Base-by-base conservation (phyloP, 257 asterid species). In the Fraxinus excelsior region DNA sequence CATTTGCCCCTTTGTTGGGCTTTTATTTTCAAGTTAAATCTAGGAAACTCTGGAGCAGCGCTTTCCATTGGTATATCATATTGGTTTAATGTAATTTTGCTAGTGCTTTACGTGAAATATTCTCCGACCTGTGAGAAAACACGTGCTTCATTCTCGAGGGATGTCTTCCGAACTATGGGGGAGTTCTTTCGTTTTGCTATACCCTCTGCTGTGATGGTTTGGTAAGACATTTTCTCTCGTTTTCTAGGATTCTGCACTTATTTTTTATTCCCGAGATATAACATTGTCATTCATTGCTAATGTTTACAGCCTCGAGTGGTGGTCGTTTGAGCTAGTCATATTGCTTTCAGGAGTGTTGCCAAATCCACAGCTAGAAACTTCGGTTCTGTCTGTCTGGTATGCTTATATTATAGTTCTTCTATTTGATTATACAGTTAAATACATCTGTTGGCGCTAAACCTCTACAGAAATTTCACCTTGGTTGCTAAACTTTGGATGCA, bases 121-220 rank as follows among this genome's bases (percentile, higher is more conserved):
- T 94, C 99, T 3, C 42, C 89, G 0, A 67, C 91, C 37, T 91
- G 98, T 42, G 51, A 78, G 16, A 76, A 77, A 25, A 87, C 96
- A 2, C 81, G 82, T 2, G 75, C 75, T 28, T 19, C 85, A 2
- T 80, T 82, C 35, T 88, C 90, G 0, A 66, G 16, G 18, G 97
- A 90, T 2, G 92, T 80, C 56, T 81, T 90, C 53, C 70, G 32
- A 1, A 77, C 85, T 13, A 31, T 85, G 38, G 80, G 82, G 80
- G 95, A 94, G 70, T 92, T 94, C 85, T 85, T 86, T 78, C 85
- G 51, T 31, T 82, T 92, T 80, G 94, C 95, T 31, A 69, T 94
- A 72, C 98, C 99, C 7, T 90, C 97, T 58, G 87, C 96, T 68
- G 87, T 84, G 3, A 94, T 94, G 99, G 93, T 91, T 74, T 94